These are phyloP conservation scores for Dactylellina drechsleri DNA, from an alignment of 2,329 filamentous ascomycete genomes.

Conservation along the genomic window DNA sequence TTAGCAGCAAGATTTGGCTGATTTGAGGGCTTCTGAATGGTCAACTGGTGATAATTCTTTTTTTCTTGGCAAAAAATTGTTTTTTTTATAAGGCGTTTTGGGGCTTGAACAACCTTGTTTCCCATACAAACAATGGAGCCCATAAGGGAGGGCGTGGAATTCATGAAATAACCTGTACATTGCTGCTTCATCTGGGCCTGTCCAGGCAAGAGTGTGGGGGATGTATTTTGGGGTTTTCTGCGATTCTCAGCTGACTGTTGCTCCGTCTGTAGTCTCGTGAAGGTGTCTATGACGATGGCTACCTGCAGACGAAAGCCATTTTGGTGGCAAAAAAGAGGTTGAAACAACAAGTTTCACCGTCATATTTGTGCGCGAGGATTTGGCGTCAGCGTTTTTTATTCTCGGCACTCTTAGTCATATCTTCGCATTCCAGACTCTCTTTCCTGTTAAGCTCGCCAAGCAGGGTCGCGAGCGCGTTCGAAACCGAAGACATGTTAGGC, in stretches of 20 bases:
- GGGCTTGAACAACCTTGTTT: too few species aligned
- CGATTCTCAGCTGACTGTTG: constrained; percentile 24
- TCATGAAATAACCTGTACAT: too few species aligned
- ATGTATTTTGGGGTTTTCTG: background rate
- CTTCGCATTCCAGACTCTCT: background rate
- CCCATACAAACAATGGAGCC: too few species aligned
- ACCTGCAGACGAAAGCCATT: constrained; percentile 13
- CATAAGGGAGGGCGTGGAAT: too few species aligned
- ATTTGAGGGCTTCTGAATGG: too few species aligned
- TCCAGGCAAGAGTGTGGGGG: background rate
- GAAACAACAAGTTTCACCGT: background rate
- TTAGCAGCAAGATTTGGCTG: too few species aligned
- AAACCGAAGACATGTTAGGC: too few species aligned
- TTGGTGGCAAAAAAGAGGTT: constrained; percentile 35
- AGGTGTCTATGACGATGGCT: constrained; percentile 32
- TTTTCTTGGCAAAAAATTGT: too few species aligned
- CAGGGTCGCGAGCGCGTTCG: background rate
- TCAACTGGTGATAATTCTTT: too few species aligned
- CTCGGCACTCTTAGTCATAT: constrained; percentile 13
- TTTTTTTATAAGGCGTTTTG: too few species aligned
- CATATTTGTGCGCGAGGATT: too few species aligned
- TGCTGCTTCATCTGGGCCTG: background rate
- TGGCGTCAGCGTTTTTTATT: constrained; percentile 9
- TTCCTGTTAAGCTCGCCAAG: background rate
- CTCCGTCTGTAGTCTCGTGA: background rate